Evolutionary conservation across 495 filamentous ascomycete genomes (phyloP).

Genomic region (Aspergillus coremiiformis): DNA sequence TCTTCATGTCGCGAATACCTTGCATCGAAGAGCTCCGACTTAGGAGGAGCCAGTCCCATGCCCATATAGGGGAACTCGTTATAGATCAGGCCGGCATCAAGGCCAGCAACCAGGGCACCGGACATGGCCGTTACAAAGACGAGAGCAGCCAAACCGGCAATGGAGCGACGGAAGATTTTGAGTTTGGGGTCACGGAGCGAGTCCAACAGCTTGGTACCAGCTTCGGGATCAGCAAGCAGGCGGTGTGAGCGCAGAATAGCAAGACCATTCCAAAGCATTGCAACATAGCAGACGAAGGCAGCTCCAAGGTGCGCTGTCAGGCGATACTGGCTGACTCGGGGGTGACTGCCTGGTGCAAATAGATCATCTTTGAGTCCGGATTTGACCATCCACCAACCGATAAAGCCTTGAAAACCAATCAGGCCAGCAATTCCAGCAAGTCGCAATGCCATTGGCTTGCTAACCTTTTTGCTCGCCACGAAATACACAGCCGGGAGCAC

Average conservation of each 20-base stretch:
- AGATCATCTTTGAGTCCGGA: conserved; percentile 90
- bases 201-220: conserved; percentile 47
- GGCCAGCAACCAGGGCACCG: conserved; percentile 84
- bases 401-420: conserved; percentile 90
- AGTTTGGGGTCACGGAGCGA: conserved; percentile 58
- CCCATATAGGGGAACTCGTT: conserved; percentile 98
- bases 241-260: conserved; percentile 67
- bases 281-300: conserved; percentile 82
- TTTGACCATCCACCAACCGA: conserved; percentile 99
- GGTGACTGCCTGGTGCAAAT: conserved; percentile 82
- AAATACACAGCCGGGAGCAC: conserved; percentile 84
- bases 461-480: conserved; percentile 71
- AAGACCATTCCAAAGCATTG: conserved; percentile 92
- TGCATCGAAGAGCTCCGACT: conserved; percentile 68
- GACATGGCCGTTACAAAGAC: conserved; percentile 90
- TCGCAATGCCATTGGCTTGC: conserved; percentile 63
- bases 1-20: conserved; percentile 81
- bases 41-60: conserved; percentile 68
- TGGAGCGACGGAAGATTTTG: conserved; percentile 62
- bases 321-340: conserved; percentile 89
- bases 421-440: conserved; percentile 78
- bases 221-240: conserved; percentile 55
- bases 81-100: conserved; percentile 95
- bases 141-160: conserved; percentile 62
- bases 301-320: conserved; percentile 82